Base-by-base conservation (phyloP, 441 rosid genomes). In the Macaranga tanarius region DNA sequence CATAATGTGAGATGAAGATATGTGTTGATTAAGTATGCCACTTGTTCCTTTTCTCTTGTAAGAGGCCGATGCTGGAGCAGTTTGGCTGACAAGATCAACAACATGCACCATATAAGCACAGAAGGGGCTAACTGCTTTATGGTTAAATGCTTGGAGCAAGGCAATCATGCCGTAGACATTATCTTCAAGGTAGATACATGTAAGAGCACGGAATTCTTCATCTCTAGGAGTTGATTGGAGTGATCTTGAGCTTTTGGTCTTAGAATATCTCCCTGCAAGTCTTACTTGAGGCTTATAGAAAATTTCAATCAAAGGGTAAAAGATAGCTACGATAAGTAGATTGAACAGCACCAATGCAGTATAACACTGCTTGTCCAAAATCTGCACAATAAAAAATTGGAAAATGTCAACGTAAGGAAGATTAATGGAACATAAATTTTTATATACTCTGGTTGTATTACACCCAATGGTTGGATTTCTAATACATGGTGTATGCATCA, bases 211-310 rank as follows among this genome's bases (percentile, higher is more conserved):
- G 12, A 84, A 23, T 75, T 82, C 85, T 19, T 26, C 75, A 75
- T 63, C 80, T 80, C 70, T 63, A 74, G 61, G 34, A 10, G 62
- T 72, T 84, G 81, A 65, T 83, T 84, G 74, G 74, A 82, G 42
- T 71, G 72, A 23, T 75, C 23, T 52, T 4, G 57, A 52, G 10
- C 23, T 2, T 9, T 52, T 17, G 9, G 13, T 65, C 7, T 2
- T 1, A 42, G 47, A 42, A 42, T 42, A 42, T 42, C 47, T 8
- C 47, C 47, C 16, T 0, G n/a, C 28, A 2, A 74, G 55, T 65
- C 72, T 75, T 4, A n/a, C 17, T 51, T 38, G 58, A 3, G 77
- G 72, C 26, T 62, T 75, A 71, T 81, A 78, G 7, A 71, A 61
- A 16, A 56, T n/a, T 26, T 73, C 48, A 23, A 83, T 20, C 10